phyloP scores from a whole-genome alignment of 345 rosid species.

The Adansonia digitata region DNA sequence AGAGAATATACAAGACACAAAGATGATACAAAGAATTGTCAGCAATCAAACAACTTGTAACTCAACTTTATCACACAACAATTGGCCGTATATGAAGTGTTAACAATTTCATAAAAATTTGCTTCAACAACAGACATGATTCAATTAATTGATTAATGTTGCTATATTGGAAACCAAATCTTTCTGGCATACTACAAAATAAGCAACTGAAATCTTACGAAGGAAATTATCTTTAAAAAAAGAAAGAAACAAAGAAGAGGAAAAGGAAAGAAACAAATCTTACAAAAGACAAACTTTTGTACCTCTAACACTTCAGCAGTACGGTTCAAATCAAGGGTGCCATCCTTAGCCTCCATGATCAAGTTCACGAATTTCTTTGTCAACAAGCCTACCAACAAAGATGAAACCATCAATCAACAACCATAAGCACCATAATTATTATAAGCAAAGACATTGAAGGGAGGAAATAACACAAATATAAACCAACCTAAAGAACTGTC shows the following conservation, averaged over 20 bases:
- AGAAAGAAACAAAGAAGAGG: neutral
- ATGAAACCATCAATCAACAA: constrained; percentile 5
- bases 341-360: constrained; percentile 65
- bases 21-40: constrained; percentile 2
- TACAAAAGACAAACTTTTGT: constrained; percentile 14
- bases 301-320: constrained; percentile 73
- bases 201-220: neutral
- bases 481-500: constrained; percentile 67
- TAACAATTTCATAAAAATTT: neutral
- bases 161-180: neutral
- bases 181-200: neutral
- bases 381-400: constrained; percentile 45
- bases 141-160: neutral
- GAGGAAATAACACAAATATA: neutral
- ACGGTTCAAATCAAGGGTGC: constrained; percentile 67
- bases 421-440: neutral
- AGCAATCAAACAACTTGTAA: neutral
- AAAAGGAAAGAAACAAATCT: neutral
- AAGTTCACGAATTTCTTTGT: constrained; percentile 62
- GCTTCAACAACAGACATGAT: neutral
- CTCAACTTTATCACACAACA: neutral
- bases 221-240: neutral
- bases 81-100: neutral
- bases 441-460: neutral
- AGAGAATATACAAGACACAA: constrained; percentile 9